Conservation (phyloP, 768 basidiomycete genomes). For the Hypholoma fasciculare region DNA sequence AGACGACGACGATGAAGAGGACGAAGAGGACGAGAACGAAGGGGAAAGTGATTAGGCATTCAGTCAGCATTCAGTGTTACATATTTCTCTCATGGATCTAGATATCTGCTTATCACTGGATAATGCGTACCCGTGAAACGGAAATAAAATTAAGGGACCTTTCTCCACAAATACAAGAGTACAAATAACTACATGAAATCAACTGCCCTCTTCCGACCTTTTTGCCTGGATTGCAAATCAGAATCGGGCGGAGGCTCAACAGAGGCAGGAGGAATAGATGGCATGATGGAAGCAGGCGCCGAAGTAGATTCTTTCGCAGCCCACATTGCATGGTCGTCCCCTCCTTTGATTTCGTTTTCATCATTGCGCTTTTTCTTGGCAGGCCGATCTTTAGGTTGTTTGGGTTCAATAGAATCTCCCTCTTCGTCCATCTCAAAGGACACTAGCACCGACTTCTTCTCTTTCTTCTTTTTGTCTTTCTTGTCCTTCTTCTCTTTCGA, state of each 20-base stretch:
- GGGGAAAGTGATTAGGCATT: conserved; percentile 13
- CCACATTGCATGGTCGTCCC: conserved; percentile 64
- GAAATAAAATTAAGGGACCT: too few species aligned
- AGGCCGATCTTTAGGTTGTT: conserved; percentile 37
- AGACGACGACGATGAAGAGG: conserved; percentile 28
- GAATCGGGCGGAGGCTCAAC: conserved; percentile 20
- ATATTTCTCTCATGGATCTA: not conserved
- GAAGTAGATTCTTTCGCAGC: conserved; percentile 53
- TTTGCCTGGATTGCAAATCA: conserved; percentile 16
- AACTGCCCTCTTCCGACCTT: conserved; percentile 67
- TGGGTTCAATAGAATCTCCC: conserved; percentile 29
- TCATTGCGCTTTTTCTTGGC: conserved; percentile 48
- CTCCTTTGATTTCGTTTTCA: conserved; percentile 29
- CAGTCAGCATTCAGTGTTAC: too few species aligned
- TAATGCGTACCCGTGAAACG: too few species aligned
- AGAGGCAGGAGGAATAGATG: conserved; percentile 16
- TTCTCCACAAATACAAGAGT: not conserved
- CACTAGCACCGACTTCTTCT: conserved; percentile 50
- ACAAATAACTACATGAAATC: conserved; percentile 62
- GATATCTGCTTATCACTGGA: not conserved
- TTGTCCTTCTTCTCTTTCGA: conserved; percentile 47
- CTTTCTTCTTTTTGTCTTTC: conserved; percentile 53
- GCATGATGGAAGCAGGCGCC: conserved; percentile 12
- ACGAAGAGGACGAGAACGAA: conserved; percentile 20
- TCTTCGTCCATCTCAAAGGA: conserved; percentile 81